Conservation (phyloP, 768 basidiomycete species). For the Boletellus sp. region DNA sequence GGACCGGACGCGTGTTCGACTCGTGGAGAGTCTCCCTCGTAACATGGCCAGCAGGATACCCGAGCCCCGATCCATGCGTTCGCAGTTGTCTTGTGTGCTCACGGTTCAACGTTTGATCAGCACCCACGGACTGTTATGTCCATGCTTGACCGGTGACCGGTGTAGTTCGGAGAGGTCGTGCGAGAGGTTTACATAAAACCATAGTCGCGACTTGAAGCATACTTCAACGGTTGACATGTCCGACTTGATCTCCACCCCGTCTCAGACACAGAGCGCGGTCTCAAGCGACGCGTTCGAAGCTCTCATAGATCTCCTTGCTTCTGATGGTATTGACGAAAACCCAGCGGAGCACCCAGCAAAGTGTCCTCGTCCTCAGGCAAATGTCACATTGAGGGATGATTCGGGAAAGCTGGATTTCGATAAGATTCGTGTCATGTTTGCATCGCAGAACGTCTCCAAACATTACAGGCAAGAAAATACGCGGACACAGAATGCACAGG, state of each 20-base stretch:
- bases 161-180: no score
- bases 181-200: no score
- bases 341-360: background rate
- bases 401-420: conserved; percentile 32
- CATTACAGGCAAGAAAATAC: background rate
- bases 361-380: background rate
- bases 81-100: no score
- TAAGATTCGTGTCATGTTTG: conserved; percentile 29
- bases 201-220: background rate
- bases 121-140: no score
- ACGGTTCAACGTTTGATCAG: no score
- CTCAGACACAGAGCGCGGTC: conserved; percentile 16
- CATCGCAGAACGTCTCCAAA: conserved; percentile 9
- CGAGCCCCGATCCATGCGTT: no score
- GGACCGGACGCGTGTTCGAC: no score
- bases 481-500: background rate
- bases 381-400: conserved; percentile 19
- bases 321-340: conserved; percentile 22
- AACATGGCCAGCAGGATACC: no score
- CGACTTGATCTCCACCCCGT: conserved; percentile 23
- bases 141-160: no score
- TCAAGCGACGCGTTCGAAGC: conserved; percentile 23
- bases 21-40: no score
- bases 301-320: conserved; percentile 30
- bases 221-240: conserved; percentile 13